Base-by-base conservation (phyloP, 257 asterid genomes). In the Coffea canephora region DNA sequence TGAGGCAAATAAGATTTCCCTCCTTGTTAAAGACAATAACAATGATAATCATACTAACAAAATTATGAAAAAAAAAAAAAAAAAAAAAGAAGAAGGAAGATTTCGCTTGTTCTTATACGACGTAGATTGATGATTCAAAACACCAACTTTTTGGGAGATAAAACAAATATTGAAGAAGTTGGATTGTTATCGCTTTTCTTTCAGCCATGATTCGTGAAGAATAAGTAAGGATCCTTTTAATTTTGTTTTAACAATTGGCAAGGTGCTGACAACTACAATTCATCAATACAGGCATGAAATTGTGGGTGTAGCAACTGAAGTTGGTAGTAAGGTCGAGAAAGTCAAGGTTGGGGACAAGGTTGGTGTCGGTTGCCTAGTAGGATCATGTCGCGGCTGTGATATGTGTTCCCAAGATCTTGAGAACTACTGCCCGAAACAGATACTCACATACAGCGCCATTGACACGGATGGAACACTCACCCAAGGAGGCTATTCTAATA, bases 301-400 rank as follows among this genome's bases (percentile, higher is more conserved):
- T 13, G 80, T 83, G 74, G 86, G 86, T 0, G 78, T 45, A 1
- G 86, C 74, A 2, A 83, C 86, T 18, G 83, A 89, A 54, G 86
- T 90, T 0, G 93, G 91, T 13, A 82, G 65, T 81, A 86, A 86
- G 72, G 91, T 89, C 6, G 77, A 84, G 39, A 90, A 89, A 46
- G 79, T 86, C 69, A 89, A 85, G 61, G 81, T 82, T 23, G 86
- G 86, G 1, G 86, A 83, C 31, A 83, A 83, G 73, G 83, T 83
- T 0, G 86, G 86, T 0, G 83, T 83, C 3, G 86, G 86, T 34
- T 25, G 75, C 81, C 54, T 83, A 0, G 81, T 74, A 0, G 83
- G 78, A 61, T 79, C 83, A 0, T 83, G 86, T 46, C 71, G 80
- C 19, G 34, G 34, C 36, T 83, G 86, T 27, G 73, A 75, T 18